Percentiles rank a stretch among this genome's conserved stretches.
These are phyloP conservation scores for Vanderwaltozyma tropicalis DNA, from an alignment of 805 yeast species.

Conservation along the genomic window DNA sequence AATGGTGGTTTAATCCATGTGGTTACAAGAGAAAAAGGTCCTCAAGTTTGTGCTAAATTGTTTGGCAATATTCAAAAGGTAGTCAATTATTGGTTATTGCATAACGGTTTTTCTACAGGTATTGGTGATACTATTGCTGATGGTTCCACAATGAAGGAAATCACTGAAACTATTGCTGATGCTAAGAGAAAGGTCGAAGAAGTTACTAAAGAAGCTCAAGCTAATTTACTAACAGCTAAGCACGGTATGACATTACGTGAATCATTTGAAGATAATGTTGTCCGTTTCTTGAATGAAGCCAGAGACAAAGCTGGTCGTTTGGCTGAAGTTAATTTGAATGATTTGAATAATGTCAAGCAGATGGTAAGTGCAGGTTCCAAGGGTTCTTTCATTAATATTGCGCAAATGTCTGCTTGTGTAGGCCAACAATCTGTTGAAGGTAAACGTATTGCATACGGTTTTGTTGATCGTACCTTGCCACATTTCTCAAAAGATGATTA, in stretches of 20 bases:
- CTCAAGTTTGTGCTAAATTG: slow-evolving; percentile 75
- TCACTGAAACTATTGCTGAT: slow-evolving; percentile 83
- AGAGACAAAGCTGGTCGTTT: slow-evolving; percentile 99
- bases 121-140: slow-evolving; percentile 99
- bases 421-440: slow-evolving; percentile 99
- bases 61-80: slow-evolving; percentile 91
- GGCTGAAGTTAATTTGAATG: slow-evolving; percentile 92
- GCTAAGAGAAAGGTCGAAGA: slow-evolving; percentile 94
- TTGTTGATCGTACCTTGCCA: slow-evolving; percentile 90
- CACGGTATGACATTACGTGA: slow-evolving; percentile 99
- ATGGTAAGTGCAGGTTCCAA: slow-evolving; percentile 99
- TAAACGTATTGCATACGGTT: slow-evolving; percentile 97
- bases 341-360: slow-evolving; percentile 91
- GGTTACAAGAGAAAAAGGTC: slow-evolving; percentile 96
- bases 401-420: slow-evolving; percentile 99
- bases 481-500: slow-evolving; percentile 98
- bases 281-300: slow-evolving; percentile 90
- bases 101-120: slow-evolving; percentile 96
- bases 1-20: slow-evolving; percentile 97
- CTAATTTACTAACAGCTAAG: slow-evolving; percentile 78
- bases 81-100: slow-evolving; percentile 91
- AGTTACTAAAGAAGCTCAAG: slow-evolving; percentile 86
- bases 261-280: slow-evolving; percentile 94
- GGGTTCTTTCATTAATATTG: slow-evolving; percentile 97
- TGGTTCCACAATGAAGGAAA: slow-evolving; percentile 86